These are phyloP conservation scores for Fonsecaea pugnacius DNA, from an alignment of 2,329 filamentous ascomycete species.

Conservation along the genomic window DNA sequence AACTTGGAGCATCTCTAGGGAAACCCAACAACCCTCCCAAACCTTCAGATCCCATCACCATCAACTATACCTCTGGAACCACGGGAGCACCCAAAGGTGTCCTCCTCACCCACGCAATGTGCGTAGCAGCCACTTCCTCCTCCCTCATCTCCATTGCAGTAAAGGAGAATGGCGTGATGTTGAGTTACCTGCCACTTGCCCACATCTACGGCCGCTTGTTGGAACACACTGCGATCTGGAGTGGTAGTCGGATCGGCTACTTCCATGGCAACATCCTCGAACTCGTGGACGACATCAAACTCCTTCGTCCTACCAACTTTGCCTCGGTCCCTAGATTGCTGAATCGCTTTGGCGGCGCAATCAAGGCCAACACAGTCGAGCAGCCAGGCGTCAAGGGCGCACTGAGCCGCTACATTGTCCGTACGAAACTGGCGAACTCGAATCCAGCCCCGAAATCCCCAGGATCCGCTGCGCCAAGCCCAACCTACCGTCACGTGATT, in stretches of 20 bases:
- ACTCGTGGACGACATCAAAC: constrained; percentile 83
- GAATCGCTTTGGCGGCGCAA: constrained; percentile 84
- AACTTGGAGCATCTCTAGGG: constrained; percentile 72
- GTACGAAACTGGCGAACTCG: constrained; percentile 73
- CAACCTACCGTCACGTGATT: constrained; percentile 62
- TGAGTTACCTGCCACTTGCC: constrained; percentile 90
- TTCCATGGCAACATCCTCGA: constrained; percentile 90
- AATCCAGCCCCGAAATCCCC: constrained; percentile 44
- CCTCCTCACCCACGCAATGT: constrained; percentile 76
- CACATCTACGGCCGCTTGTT: constrained; percentile 90
- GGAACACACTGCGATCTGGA: constrained; percentile 74
- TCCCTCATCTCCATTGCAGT: constrained; percentile 62
- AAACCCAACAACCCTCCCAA: constrained; percentile 72
- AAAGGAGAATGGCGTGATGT: constrained; percentile 65
- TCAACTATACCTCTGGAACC: constrained; percentile 69
- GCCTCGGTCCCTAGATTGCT: constrained; percentile 88
- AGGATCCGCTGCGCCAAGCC: constrained; percentile 64
- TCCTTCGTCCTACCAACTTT: constrained; percentile 79
- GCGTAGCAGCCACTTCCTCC: constrained; percentile 68
- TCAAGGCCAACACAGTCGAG: constrained; percentile 78
- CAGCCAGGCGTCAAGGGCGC: constrained; percentile 78
- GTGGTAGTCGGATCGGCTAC: constrained; percentile 79
- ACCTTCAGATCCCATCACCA: constrained; percentile 77
- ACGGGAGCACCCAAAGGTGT: constrained; percentile 69
- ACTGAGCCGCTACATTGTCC: constrained; percentile 77